phyloP scores from a whole-genome alignment of 257 asterid genomes.

The Henckelia pumila region DNA sequence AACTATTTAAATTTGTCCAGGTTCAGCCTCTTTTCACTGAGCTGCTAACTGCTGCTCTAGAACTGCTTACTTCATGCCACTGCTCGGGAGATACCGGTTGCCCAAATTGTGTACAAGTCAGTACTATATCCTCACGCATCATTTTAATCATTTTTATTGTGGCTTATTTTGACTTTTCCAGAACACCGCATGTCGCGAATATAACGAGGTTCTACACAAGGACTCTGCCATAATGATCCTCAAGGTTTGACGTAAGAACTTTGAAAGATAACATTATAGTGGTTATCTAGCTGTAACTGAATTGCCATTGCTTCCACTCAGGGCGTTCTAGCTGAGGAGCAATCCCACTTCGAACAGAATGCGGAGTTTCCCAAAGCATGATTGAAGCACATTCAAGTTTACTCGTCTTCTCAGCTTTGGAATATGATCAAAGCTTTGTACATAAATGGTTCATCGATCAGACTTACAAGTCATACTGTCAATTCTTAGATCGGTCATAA shows the following conservation, averaged over 20 bases:
- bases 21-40: slow-evolving; percentile 70
- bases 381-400: slow-evolving; percentile 10
- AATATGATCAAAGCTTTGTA: neutral
- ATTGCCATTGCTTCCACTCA: slow-evolving; percentile 30
- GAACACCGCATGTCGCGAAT: slow-evolving; percentile 71
- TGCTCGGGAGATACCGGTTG: slow-evolving; percentile 86
- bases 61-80: slow-evolving; percentile 72
- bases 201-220: slow-evolving; percentile 88
- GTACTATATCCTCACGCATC: slow-evolving; percentile 19
- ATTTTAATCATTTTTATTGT: neutral
- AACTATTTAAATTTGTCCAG: slow-evolving; percentile 33
- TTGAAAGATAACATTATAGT: neutral
- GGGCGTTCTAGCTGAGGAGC: slow-evolving; percentile 69
- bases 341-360: slow-evolving; percentile 29
- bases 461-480: neutral
- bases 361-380: slow-evolving; percentile 21
- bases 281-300: slow-evolving; percentile 9
- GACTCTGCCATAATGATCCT: slow-evolving; percentile 85
- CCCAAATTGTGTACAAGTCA: slow-evolving; percentile 85
- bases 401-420: neutral
- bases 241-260: slow-evolving; percentile 46
- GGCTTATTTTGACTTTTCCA: slow-evolving; percentile 34
- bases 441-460: neutral
- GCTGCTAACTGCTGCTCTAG: slow-evolving; percentile 74
- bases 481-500: neutral